phyloP scores from a whole-genome alignment of 73 alveolate genomes.

The Paramecium octaurelia region DNA sequence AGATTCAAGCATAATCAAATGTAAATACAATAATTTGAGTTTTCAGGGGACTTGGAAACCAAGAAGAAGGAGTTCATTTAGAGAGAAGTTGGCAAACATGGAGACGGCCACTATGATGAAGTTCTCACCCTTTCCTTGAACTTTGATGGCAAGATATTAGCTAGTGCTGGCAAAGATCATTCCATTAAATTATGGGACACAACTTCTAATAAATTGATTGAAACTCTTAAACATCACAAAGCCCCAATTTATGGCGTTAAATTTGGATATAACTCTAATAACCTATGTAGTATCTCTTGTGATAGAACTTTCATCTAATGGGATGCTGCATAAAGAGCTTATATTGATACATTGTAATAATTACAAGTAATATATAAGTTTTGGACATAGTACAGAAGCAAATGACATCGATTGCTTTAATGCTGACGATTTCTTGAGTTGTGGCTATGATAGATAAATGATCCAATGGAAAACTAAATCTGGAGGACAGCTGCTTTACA shows the following conservation, averaged over 20 bases:
- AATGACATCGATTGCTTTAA: constrained; percentile 50
- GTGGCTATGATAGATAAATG: constrained; percentile 59
- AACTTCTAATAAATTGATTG: not conserved
- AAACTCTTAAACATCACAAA: constrained; percentile 50
- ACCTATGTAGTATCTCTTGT: constrained; percentile 34
- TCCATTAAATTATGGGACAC: constrained; percentile 64
- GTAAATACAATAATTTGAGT: not conserved
- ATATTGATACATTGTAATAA: constrained; percentile 58
- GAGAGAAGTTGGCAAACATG: constrained; percentile 17
- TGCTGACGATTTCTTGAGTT: constrained; percentile 45
- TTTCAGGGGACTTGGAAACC: constrained; percentile 34
- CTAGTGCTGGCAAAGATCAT: constrained; percentile 60
- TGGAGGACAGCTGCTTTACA: constrained; percentile 25
- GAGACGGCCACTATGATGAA: constrained; percentile 16
- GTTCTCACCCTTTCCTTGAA: constrained; percentile 30
- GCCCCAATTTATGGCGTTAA: constrained; percentile 51
- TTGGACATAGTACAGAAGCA: constrained; percentile 59
- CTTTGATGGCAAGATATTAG: constrained; percentile 47
- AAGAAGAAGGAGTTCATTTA: constrained; percentile 27
- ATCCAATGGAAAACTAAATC: constrained; percentile 60
- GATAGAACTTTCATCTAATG: constrained; percentile 57
- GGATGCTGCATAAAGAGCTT: constrained; percentile 58
- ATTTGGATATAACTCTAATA: constrained; percentile 57
- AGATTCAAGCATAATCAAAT: constrained; percentile 55
- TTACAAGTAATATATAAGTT: not conserved